phyloP scores from a whole-genome alignment of 2,329 filamentous ascomycete genomes.

The Botrytis byssoidea region DNA sequence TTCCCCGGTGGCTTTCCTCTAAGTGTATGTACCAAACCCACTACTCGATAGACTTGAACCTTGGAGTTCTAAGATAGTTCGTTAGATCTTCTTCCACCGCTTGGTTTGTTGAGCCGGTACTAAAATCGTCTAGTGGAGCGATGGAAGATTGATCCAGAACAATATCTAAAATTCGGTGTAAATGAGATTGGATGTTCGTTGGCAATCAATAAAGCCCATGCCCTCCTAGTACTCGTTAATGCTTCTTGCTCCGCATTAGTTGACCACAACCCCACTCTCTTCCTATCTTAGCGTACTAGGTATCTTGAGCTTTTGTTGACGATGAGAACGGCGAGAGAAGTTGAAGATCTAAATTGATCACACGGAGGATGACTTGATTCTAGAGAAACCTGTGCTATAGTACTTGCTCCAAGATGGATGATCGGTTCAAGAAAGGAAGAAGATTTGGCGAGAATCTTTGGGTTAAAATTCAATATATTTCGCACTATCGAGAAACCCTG shows the following conservation, averaged over 20 bases:
- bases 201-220: slow-evolving; percentile 15
- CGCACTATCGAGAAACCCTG: background rate
- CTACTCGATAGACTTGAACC: background rate
- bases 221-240: slow-evolving; percentile 7
- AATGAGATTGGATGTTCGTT: slow-evolving; percentile 19
- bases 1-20: slow-evolving; percentile 2
- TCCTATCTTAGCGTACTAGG: slow-evolving; percentile 15
- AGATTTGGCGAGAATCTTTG: background rate
- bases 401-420: background rate
- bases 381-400: background rate
- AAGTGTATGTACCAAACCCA: background rate
- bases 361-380: background rate
- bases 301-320: background rate
- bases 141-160: slow-evolving; percentile 20
- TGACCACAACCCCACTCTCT: slow-evolving; percentile 12
- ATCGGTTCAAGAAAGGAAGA: background rate
- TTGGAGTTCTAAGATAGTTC: background rate
- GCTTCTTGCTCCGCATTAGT: slow-evolving; percentile 9
- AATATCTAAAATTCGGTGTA: slow-evolving; percentile 9
- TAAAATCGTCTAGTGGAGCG: slow-evolving; percentile 10
- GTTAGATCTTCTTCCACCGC: slow-evolving; percentile 10
- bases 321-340: background rate
- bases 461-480: background rate
- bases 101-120: slow-evolving; percentile 15
- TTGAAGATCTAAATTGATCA: slow-evolving; percentile 4